Evolutionary conservation across 192 early-diverging fungal genomes (phyloP).

Genomic region (Linnemannia exigua): DNA sequence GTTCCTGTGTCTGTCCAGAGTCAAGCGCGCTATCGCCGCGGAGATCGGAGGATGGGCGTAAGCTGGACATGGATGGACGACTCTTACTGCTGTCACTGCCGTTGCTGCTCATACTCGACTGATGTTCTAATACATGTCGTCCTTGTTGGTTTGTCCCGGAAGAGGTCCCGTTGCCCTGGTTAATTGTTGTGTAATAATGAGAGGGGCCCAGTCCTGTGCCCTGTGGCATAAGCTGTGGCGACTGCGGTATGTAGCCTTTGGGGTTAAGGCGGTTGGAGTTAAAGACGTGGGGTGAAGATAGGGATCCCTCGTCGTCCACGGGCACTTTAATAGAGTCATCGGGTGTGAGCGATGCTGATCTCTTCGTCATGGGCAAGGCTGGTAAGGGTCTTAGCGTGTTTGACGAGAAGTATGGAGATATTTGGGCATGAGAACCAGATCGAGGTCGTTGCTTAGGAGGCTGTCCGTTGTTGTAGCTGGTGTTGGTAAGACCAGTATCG

Average conservation of each 20-base stretch:
- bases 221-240: constrained; percentile 16
- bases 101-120: constrained; percentile 30
- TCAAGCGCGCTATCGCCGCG: not conserved
- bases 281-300: not conserved
- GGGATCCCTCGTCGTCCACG: constrained; percentile 18
- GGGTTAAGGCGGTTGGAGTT: constrained; percentile 23
- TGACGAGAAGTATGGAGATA: not conserved
- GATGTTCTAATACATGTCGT: constrained; percentile 24
- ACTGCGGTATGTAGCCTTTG: constrained; percentile 1
- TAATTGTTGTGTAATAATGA: not conserved
- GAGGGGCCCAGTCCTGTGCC: not conserved
- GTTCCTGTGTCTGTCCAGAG: constrained; percentile 18
- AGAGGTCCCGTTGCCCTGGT: not conserved
- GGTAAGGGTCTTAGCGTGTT: constrained; percentile 20
- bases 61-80: not conserved
- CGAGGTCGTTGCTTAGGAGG: constrained; percentile 12
- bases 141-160: not conserved
- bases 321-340: constrained; percentile 40
- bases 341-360: not conserved
- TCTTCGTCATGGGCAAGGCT: not conserved
- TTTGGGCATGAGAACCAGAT: constrained; percentile 25
- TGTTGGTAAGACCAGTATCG: not conserved
- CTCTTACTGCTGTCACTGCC: constrained; percentile 12
- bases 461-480: not conserved
- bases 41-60: constrained; percentile 10